Conservation (phyloP, 345 rosid species). For the Hypericum perforatum region DNA sequence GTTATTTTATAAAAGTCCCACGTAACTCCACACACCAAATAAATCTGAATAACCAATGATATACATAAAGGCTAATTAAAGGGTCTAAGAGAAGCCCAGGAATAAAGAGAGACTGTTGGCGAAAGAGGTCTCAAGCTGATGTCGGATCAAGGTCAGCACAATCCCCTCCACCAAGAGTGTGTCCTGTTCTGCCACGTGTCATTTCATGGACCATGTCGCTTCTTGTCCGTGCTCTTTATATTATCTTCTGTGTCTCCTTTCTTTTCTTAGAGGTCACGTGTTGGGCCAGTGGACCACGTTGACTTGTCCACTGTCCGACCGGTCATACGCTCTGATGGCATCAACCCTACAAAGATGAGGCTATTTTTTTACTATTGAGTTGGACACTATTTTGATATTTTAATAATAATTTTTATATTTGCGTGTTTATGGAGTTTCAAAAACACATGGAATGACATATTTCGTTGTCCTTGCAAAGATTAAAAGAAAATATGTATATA, state of each 20-base stretch:
- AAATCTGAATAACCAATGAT: no score
- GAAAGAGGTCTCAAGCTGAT: slow-evolving; percentile 10
- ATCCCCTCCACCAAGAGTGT: slow-evolving; percentile 19
- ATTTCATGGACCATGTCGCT: slow-evolving; percentile 17
- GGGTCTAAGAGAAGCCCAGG: not conserved
- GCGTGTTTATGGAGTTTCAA: no score
- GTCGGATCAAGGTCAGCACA: slow-evolving; percentile 27
- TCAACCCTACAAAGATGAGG: not conserved
- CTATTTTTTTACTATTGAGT: no score
- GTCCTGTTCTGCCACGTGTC: slow-evolving; percentile 28
- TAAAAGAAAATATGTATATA: no score
- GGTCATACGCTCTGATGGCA: slow-evolving; percentile 3
- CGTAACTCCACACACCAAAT: no score
- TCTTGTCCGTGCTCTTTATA: slow-evolving; percentile 8
- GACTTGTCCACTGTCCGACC: slow-evolving; percentile 17
- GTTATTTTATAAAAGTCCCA: no score
- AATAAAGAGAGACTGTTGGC: slow-evolving; percentile 1
- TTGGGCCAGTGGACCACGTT: slow-evolving; percentile 5
- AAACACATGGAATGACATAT: no score
- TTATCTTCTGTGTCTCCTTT: slow-evolving; percentile 5
- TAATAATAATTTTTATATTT: no score
- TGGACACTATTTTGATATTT: no score
- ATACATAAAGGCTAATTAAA: no score
- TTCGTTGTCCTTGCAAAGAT: no score
- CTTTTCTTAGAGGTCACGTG: slow-evolving; percentile 17